These are phyloP conservation scores for Theileria orientalis DNA, from an alignment of 169 alveolate genomes.

Conservation along the genomic window DNA sequence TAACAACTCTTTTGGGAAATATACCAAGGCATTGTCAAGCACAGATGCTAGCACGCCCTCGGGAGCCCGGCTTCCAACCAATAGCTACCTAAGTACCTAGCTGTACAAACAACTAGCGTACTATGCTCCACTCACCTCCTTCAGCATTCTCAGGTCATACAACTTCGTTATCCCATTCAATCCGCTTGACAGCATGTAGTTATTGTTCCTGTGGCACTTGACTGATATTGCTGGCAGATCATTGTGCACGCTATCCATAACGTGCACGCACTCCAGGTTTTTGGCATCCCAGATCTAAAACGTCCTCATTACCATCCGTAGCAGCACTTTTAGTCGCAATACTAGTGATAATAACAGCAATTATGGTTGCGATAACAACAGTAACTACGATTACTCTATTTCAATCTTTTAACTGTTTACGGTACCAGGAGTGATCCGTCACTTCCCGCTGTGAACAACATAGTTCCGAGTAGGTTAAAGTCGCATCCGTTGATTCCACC, in stretches of 20 bases:
- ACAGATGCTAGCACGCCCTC: no score
- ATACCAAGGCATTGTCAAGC: no score
- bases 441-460: slow-evolving; percentile 62
- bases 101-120: no score
- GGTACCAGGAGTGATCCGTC: slow-evolving; percentile 52
- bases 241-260: slow-evolving; percentile 53
- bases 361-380: no score
- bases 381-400: no score
- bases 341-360: no score
- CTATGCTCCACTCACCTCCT: slow-evolving; percentile 36
- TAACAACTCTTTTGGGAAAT: no score
- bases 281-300: slow-evolving; percentile 74
- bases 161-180: slow-evolving; percentile 72
- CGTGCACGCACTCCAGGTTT: slow-evolving; percentile 58
- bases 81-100: no score
- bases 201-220: slow-evolving; percentile 54
- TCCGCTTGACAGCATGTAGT: slow-evolving; percentile 69
- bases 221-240: slow-evolving; percentile 67
- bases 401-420: not conserved
- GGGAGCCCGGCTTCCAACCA: no score
- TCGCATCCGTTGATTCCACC: slow-evolving; percentile 65
- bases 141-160: slow-evolving; percentile 66
- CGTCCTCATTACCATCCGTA: not conserved
- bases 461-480: slow-evolving; percentile 37
- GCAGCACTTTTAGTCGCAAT: no score